phyloP scores from a whole-genome alignment of 495 filamentous ascomycete species.

The Chaetomium cochliodes region DNA sequence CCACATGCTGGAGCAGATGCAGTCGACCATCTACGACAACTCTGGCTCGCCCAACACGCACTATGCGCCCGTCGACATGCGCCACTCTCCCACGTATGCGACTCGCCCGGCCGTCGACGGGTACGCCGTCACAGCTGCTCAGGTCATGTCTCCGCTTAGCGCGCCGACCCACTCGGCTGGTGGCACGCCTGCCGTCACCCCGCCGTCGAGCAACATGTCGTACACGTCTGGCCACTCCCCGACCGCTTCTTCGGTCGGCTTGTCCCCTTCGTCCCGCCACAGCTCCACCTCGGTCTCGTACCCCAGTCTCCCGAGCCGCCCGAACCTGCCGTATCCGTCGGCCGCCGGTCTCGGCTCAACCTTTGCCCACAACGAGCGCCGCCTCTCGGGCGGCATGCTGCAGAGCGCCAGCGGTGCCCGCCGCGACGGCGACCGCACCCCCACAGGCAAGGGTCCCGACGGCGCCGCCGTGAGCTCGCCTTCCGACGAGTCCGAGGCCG shows the following conservation, averaged over 20 bases:
- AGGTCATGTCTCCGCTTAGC: slow-evolving; percentile 60
- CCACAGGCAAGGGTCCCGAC: slow-evolving; percentile 53
- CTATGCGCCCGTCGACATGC: slow-evolving; percentile 55
- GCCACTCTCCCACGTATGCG: slow-evolving; percentile 67
- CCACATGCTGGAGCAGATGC: slow-evolving; percentile 90
- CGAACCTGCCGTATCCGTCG: slow-evolving; percentile 63
- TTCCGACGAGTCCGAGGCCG: slow-evolving; percentile 44
- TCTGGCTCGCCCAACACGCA: slow-evolving; percentile 55
- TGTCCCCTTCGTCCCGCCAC: slow-evolving; percentile 64
- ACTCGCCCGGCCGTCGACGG: slow-evolving; percentile 42
- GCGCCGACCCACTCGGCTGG: slow-evolving; percentile 54
- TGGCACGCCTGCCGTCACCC: slow-evolving; percentile 82
- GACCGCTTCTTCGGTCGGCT: slow-evolving; percentile 58
- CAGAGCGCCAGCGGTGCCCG: slow-evolving; percentile 63
- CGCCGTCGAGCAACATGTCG: slow-evolving; percentile 80
- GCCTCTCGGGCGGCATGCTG: slow-evolving; percentile 80
- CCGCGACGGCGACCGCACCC: slow-evolving; percentile 49
- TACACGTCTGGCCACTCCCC: slow-evolving; percentile 88
- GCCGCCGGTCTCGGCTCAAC: slow-evolving; percentile 77
- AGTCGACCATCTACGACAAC: slow-evolving; percentile 89
- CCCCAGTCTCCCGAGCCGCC: slow-evolving; percentile 61
- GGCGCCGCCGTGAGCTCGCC: slow-evolving; percentile 43
- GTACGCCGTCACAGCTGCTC: slow-evolving; percentile 57
- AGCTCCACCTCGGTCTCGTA: slow-evolving; percentile 68
- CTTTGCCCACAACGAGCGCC: slow-evolving; percentile 77